Conservation (phyloP, 228 moss, liverwort and hornwort genomes). For the Sphagnum magellanicum region DNA sequence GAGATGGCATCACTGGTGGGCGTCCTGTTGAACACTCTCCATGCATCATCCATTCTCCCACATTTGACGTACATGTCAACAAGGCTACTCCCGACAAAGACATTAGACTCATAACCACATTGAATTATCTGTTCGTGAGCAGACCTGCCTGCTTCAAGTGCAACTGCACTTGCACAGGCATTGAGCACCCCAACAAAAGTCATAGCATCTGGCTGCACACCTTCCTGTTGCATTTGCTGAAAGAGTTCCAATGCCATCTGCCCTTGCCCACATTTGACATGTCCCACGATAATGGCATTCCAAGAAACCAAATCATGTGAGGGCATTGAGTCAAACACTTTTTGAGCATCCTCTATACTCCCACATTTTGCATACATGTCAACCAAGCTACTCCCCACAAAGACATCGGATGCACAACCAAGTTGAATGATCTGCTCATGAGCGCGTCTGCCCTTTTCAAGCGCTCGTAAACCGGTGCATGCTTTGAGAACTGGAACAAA, state of each 20-base stretch:
- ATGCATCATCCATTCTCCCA: constrained; percentile 9
- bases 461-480: constrained; percentile 4
- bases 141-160: constrained; percentile 4
- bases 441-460: constrained; percentile 3
- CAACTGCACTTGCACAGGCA: constrained; percentile 11
- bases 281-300: constrained; percentile 16
- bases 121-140: constrained; percentile 7
- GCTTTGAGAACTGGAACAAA: constrained; percentile 7
- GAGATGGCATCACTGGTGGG: not conserved
- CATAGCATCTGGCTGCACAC: constrained; percentile 3
- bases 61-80: constrained; percentile 16
- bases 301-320: constrained; percentile 13
- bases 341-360: constrained; percentile 10
- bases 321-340: constrained; percentile 12
- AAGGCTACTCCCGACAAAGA: constrained; percentile 9
- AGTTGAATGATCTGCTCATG: constrained; percentile 7
- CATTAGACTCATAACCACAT: constrained; percentile 5
- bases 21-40: constrained; percentile 4
- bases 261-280: constrained; percentile 8
- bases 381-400: constrained; percentile 3
- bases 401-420: constrained; percentile 8
- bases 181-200: constrained; percentile 14
- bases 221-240: not conserved
- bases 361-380: constrained; percentile 20
- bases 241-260: constrained; percentile 7